Evolutionary conservation across 2,329 filamentous ascomycete species (phyloP).

Genomic region (Ceratocystis cubensis): DNA sequence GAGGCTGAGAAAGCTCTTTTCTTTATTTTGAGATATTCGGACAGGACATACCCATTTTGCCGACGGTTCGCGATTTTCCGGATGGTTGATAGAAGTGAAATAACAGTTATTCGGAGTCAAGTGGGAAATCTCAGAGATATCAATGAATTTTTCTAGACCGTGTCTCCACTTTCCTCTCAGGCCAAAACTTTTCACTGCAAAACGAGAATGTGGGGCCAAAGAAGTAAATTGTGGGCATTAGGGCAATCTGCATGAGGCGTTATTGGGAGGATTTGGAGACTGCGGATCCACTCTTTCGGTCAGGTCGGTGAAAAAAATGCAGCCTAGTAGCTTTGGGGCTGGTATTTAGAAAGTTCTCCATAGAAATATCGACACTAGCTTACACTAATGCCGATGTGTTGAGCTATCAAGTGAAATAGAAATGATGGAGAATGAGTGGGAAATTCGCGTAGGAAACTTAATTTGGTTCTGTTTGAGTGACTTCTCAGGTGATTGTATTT

Average conservation of each 20-base stretch:
- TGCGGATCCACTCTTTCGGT: not conserved
- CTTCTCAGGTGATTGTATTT: not conserved
- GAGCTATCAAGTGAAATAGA: no score
- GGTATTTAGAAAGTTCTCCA: not conserved
- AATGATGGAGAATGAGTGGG: no score
- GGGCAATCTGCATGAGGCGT: conserved; percentile 15
- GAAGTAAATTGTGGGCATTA: conserved; percentile 19
- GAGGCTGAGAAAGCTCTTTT: conserved; percentile 28
- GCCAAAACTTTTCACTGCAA: conserved; percentile 10
- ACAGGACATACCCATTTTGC: conserved; percentile 22
- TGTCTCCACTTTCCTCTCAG: conserved; percentile 4
- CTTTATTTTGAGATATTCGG: conserved; percentile 17
- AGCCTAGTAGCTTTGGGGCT: not conserved
- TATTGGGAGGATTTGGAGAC: not conserved
- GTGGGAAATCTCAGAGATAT: conserved; percentile 9
- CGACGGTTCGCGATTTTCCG: conserved; percentile 20
- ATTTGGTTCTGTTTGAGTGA: not conserved
- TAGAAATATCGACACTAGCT: not conserved
- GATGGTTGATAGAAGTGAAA: conserved; percentile 15
- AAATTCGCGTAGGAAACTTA: not conserved
- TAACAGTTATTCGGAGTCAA: not conserved
- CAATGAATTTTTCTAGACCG: not conserved
- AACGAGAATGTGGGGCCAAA: conserved; percentile 1
- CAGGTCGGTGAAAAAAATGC: conserved; percentile 2
- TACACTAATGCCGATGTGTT: no score